Conservation (phyloP, 169 alveolate species). For the Cyclospora cayetanensis region DNA sequence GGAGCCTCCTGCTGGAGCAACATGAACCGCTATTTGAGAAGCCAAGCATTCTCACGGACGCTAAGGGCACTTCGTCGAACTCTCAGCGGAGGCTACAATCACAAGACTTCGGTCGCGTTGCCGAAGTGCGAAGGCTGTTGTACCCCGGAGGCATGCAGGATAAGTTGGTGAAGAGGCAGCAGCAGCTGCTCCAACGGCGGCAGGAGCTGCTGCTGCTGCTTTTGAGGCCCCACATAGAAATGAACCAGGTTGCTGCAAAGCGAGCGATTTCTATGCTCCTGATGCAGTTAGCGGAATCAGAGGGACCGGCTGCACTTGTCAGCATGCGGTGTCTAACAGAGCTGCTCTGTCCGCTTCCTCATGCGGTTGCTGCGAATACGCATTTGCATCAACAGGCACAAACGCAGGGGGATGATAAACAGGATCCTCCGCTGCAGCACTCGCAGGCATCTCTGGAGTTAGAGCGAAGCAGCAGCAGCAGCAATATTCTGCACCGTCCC, state of each 20-base stretch:
- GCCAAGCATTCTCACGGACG: no score
- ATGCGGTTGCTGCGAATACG: neutral
- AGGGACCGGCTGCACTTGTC: neutral
- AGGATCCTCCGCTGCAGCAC: neutral
- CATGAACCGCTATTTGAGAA: no score
- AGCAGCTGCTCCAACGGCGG: neutral
- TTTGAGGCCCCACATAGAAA: neutral
- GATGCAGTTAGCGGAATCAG: neutral
- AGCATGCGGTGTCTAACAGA: neutral
- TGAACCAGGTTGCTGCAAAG: neutral
- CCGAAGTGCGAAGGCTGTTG: neutral
- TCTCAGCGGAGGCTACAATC: slow-evolving; percentile 20
- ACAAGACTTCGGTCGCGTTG: neutral
- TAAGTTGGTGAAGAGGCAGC: neutral
- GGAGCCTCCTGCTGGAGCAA: no score
- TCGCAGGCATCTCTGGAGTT: no score
- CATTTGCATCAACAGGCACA: neutral
- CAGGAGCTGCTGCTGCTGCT: slow-evolving; percentile 1
- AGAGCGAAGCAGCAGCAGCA: slow-evolving; percentile 24
- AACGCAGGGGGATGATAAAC: neutral
- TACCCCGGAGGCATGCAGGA: neutral
- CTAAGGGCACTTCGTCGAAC: no score
- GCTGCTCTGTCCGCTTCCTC: neutral
- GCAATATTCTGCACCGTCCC: neutral
- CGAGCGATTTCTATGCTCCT: neutral